Evolutionary conservation across 805 yeast species (phyloP), one percentile per base, ranked within the genome.

Genomic region (Candida odintsovae): DNA sequence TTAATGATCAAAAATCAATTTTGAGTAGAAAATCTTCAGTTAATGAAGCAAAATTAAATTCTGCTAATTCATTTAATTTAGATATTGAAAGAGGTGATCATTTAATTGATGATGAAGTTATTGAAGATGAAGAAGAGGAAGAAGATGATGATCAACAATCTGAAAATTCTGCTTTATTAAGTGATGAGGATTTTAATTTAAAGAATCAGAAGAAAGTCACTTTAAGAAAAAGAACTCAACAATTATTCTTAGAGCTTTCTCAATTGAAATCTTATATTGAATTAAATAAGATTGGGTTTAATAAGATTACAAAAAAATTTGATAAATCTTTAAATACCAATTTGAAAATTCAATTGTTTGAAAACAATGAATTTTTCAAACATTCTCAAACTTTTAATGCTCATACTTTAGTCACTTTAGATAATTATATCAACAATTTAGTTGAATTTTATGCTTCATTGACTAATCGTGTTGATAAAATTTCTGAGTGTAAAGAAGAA

Each of bases 291-390:
- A 83, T 90, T 38, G 98, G 97, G 0, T 86, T 92, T 63, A 73
- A 82, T 44, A 92, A 92, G 64, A 90, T 90, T 38, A 71, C 88
- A 46, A 92, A 92, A 62, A 92, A 92, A 67, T 90, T 87, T 60
- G 97, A 92, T 66, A 92, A 92, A 62, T 80, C 83, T 8, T 67
- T 88, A 54, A 75, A 75, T 48, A 73, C 80, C 35, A 63, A 74
- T 23, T 68, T 82, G 16, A 80, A 80, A 56, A 58, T 64, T 7
- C 69, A 70, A 33, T 65, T 86, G 31, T 75, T 81, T 18, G 65
- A 64, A n/a, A 58, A 64, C 23, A 63, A 63, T 26, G 67, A 64
- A 35, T 72, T 80, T 47, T 76, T 78, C 35, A 50, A 56, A 13
- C 66, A 73, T 47, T 71, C 83, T 1, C 71, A 78, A 45, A 77